These are phyloP conservation scores for Candida insectorum DNA, from an alignment of 805 yeast genomes.

Conservation along the genomic window DNA sequence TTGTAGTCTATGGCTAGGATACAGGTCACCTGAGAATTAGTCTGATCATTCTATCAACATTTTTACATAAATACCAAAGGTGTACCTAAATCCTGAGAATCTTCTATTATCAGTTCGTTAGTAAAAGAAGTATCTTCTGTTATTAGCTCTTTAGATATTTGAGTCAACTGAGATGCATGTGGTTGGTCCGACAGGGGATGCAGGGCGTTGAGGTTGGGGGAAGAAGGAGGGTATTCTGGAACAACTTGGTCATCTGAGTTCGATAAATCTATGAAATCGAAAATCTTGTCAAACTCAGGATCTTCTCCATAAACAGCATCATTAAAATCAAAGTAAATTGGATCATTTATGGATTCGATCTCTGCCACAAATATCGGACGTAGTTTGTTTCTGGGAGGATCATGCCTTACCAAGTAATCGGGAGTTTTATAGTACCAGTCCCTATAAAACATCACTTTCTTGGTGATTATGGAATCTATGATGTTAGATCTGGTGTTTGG, in stretches of 20 bases:
- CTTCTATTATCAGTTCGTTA: slow-evolving; percentile 28
- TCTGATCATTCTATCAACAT: background rate
- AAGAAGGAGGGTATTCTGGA: slow-evolving; percentile 11
- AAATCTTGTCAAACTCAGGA: background rate
- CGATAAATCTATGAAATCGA: background rate
- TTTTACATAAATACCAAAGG: slow-evolving; percentile 4
- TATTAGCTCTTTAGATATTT: too few relatives aligned
- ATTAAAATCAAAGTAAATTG: slow-evolving; percentile 3
- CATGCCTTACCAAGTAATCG: background rate
- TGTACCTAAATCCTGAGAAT: slow-evolving; percentile 24
- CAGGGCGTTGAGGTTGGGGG: too few relatives aligned
- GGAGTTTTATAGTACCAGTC: slow-evolving; percentile 31
- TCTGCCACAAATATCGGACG: slow-evolving; percentile 2
- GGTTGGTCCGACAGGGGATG: too few relatives aligned
- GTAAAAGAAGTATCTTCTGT: too few relatives aligned
- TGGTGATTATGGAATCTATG: slow-evolving; percentile 19
- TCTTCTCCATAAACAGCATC: too few relatives aligned
- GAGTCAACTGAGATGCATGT: too few relatives aligned
- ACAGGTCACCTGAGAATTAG: too few relatives aligned
- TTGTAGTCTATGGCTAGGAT: too few relatives aligned
- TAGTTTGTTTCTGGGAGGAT: background rate
- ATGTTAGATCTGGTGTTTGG: background rate
- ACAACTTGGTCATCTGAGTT: background rate
- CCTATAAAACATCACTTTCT: slow-evolving; percentile 27
- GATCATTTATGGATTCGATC: background rate